Evolutionary conservation across 345 rosid species (phyloP).

Genomic region (Melastoma malabathricum): DNA sequence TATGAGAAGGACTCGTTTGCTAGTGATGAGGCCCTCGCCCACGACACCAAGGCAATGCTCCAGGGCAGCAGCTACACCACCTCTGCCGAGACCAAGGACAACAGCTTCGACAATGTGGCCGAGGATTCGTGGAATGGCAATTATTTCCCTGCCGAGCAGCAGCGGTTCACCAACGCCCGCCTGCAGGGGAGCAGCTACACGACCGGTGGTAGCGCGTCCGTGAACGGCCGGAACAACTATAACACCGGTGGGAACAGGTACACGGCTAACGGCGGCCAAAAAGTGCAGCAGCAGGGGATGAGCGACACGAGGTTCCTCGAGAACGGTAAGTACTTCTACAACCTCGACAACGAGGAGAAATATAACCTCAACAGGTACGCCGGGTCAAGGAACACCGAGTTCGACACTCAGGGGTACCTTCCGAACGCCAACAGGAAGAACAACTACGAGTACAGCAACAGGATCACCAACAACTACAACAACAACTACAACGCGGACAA

Average conservation of each 20-base stretch:
- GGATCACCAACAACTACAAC: not conserved
- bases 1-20: not conserved
- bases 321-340: slow-evolving; percentile 3
- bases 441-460: not conserved
- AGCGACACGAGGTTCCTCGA: slow-evolving; percentile 4
- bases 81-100: not conserved
- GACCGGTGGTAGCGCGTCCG: too few species aligned
- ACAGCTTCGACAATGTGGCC: not conserved
- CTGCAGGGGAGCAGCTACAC: too few species aligned
- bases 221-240: too few species aligned
- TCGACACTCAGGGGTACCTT: not conserved
- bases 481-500: not conserved
- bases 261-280: too few species aligned
- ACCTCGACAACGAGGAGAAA: not conserved
- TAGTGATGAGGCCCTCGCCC: not conserved
- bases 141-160: too few species aligned
- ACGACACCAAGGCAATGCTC: not conserved
- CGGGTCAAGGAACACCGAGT: not conserved
- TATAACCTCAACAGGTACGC: not conserved
- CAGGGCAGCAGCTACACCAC: not conserved
- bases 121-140: not conserved
- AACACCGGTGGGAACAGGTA: too few species aligned
- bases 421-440: not conserved
- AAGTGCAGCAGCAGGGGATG: not conserved
- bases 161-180: too few species aligned